Conservation (phyloP, 768 basidiomycete species). For the Pisolithus albus region DNA sequence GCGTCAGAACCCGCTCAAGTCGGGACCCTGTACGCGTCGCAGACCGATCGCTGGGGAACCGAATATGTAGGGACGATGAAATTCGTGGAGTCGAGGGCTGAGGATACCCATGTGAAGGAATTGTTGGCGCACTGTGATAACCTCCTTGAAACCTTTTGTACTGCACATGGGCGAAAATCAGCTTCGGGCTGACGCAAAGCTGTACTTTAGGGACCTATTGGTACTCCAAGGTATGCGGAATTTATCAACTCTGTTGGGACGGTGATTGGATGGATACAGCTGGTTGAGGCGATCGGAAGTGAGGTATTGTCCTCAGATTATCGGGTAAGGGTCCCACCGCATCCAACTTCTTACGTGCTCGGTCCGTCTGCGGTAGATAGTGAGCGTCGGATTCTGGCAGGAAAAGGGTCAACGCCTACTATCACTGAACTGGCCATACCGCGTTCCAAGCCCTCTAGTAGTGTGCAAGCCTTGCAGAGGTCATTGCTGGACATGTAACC, state of each 20-base stretch:
- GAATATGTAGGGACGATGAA: constrained; percentile 44
- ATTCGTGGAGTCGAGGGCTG: constrained; percentile 45
- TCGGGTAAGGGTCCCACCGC: constrained; percentile 53
- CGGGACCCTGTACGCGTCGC: constrained; percentile 44
- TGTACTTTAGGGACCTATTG: neutral
- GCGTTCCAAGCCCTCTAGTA: constrained; percentile 85
- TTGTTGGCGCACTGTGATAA: constrained; percentile 52
- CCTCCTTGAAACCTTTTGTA: constrained; percentile 37
- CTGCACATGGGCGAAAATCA: constrained; percentile 23
- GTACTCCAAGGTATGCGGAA: too few species aligned
- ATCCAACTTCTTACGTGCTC: constrained; percentile 55
- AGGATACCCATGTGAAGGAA: constrained; percentile 39
- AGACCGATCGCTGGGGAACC: constrained; percentile 50
- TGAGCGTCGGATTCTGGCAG: neutral
- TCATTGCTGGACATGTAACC: constrained; percentile 95
- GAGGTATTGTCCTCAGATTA: constrained; percentile 73
- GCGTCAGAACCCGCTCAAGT: constrained; percentile 11
- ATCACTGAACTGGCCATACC: constrained; percentile 63
- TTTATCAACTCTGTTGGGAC: constrained; percentile 5
- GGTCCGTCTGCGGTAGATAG: constrained; percentile 51
- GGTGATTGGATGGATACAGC: constrained; percentile 36
- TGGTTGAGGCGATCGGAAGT: constrained; percentile 45
- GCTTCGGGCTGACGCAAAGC: constrained; percentile 10
- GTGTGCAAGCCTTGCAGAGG: constrained; percentile 91
- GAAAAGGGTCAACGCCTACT: constrained; percentile 34